Base-by-base conservation (phyloP, 805 yeast genomes). In the Barnettozyma botsteinii region DNA sequence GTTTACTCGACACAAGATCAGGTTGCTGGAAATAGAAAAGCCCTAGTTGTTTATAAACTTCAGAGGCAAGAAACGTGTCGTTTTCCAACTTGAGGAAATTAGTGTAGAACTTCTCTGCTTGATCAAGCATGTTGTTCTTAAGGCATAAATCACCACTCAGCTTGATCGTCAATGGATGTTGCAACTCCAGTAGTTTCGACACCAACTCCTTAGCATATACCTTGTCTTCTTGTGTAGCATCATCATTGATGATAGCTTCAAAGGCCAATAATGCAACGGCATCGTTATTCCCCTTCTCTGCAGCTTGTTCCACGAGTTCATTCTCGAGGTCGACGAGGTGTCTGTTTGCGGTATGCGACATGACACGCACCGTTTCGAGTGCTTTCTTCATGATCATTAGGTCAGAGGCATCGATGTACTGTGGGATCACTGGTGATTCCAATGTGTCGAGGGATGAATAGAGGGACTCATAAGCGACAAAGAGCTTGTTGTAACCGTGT, bases 281-380 rank as follows among this genome's bases (percentile, higher is more conserved):
- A 59, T 87, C 86, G 47, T 78, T 74, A 51, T 83, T 77, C 1
- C 96, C 96, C 52, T 77, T 52, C 52, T 85, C 94, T 0, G 95
- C 95, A 12, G 95, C 86, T 37, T 72, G 72, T 44, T 87, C 94
- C n/a, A 88, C 72, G 17, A 89, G 59, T 47, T 76, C 79, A 47
- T 79, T 75, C 55, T 88, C 96, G 26, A 86, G 62, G 12, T 65
- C 73, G 5, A 82, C 64, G 17, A 82, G 61, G 45, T 77, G 64
- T 37, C 56, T 70, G 50, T 82, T 79, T 3, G 74, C 66, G 0
- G 81, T 66, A 43, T 80, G 79, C 1, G 89, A 76, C 25, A 73
- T 69, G 6, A 62, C 65, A 31, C 96, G 60, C 37, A 83, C 67
- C 38, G 74, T 76, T 34, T 76, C 79, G 21, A 88, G 61, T 0